A percentile compares a stretch with the other conserved stretches of the same genome.
Evolutionary conservation across 2,329 filamentous ascomycete genomes (phyloP).

Genomic region (Calycina marina): DNA sequence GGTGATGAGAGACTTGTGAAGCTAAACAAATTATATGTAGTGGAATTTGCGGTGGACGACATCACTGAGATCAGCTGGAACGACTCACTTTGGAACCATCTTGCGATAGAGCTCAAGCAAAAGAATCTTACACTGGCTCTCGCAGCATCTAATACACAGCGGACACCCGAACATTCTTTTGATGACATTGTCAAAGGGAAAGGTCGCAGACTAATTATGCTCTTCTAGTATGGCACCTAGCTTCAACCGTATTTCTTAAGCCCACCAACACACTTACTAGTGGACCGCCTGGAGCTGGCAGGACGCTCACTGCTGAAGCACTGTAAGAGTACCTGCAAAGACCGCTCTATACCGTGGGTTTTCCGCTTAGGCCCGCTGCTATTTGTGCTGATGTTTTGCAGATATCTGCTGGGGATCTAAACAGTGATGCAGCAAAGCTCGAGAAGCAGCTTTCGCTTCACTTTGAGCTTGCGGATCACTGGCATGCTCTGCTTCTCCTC

Average conservation of each 20-base stretch:
- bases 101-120: slow-evolving; percentile 2
- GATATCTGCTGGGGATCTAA: slow-evolving; percentile 3
- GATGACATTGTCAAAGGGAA: slow-evolving; percentile 2
- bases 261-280: slow-evolving; percentile 3
- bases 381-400: neutral
- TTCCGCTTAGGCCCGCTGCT: slow-evolving; percentile 13
- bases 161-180: slow-evolving; percentile 7
- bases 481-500: slow-evolving; percentile 34
- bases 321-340: slow-evolving; percentile 18
- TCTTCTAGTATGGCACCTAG: slow-evolving; percentile 3
- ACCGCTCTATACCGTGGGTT: slow-evolving; percentile 22
- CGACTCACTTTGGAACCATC: slow-evolving; percentile 1
- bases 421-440: neutral
- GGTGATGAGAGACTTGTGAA: neutral
- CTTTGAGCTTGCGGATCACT: slow-evolving; percentile 14
- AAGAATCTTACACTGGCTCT: slow-evolving; percentile 6
- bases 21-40: neutral
- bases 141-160: slow-evolving; percentile 1
- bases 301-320: slow-evolving; percentile 36
- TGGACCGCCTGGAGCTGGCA: slow-evolving; percentile 83
- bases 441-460: slow-evolving; percentile 1
- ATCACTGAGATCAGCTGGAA: slow-evolving; percentile 7
- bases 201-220: slow-evolving; percentile 1
- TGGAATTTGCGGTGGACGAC: slow-evolving; percentile 6
- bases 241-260: neutral